Evolutionary conservation across 805 yeast species (phyloP), one percentile per base, ranked within the genome.

Genomic region (Saccharomycopsis olivae): DNA sequence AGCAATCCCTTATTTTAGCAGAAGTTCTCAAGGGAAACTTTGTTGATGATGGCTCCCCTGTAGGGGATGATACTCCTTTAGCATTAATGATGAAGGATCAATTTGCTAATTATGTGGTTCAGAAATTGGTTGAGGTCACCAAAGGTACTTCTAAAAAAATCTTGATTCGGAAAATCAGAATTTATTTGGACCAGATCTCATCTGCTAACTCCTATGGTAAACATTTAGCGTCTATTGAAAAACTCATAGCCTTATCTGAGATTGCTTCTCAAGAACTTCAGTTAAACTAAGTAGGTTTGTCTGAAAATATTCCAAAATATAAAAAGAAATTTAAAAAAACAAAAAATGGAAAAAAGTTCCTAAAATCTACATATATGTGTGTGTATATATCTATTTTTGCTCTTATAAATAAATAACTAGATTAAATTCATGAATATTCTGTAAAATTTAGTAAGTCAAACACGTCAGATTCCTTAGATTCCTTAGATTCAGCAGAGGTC

Each of bases 11-110:
- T 29, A 71, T 89, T 30, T 71, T 82, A 43, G 73, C 71, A 41
- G 82, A 75, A 51, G 84, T 89, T 13, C 60, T 80, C 60, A 62
- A 71, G 23, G 75, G 64, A 42, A 72, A 74, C 47, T 58, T 57
- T 8, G 59, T 59, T 36, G 53, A 52, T 28, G 60, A 57, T 20
- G 60, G 57, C 20, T 65, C 67, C 15, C 53, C 54, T 19, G 73
- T 79, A 29, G 73, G 67, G 39, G 88, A 79, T 48, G 71, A 71
- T 39, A 70, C 82, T 1, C 77, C 94, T 6, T 66, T 92, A 50
- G 83, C 88, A 18, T 66, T 80, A 44, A 88, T 92, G 97, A 87
- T 92, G 86, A 85, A 85, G 56, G 99, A 92, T 58, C 97, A 92
- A 57, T 92, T 81, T 62, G 99, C 97, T 18, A 92, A 92, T 59